These are phyloP conservation scores for Corymbia calophylla DNA, from an alignment of 441 rosid genomes.

Conservation along the genomic window DNA sequence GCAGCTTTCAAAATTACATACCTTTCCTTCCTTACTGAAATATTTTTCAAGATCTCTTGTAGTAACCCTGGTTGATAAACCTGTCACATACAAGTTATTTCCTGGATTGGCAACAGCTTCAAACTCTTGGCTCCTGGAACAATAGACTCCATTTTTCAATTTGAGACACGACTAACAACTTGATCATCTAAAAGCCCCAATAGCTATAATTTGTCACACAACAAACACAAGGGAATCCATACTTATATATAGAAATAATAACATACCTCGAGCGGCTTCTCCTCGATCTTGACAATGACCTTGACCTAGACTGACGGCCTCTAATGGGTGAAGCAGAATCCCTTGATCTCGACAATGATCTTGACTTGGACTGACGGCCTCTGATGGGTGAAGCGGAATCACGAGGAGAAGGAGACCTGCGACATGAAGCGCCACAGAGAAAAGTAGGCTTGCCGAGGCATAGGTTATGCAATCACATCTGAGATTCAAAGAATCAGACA, in stretches of 20 bases:
- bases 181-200: not conserved
- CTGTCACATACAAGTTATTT: constrained; percentile 39
- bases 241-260: not conserved
- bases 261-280: constrained; percentile 46
- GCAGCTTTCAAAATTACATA: not conserved
- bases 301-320: constrained; percentile 5
- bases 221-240: not conserved
- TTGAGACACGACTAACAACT: not conserved
- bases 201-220: not conserved
- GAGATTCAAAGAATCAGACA: no score
- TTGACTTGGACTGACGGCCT: constrained; percentile 20
- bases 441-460: not conserved
- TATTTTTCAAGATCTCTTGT: constrained; percentile 25
- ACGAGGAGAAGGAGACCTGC: constrained; percentile 36
- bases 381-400: constrained; percentile 25
- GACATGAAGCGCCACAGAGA: not conserved
- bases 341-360: constrained; percentile 34
- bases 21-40: constrained; percentile 36
- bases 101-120: constrained; percentile 26
- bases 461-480: not conserved
- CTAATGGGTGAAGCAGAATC: not conserved
- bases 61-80: constrained; percentile 33
- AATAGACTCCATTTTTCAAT: not conserved
- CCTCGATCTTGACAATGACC: constrained; percentile 35
- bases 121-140: constrained; percentile 30